Conservation (phyloP, 176 grass and related monocot species). For the Triticum timopheevii region DNA sequence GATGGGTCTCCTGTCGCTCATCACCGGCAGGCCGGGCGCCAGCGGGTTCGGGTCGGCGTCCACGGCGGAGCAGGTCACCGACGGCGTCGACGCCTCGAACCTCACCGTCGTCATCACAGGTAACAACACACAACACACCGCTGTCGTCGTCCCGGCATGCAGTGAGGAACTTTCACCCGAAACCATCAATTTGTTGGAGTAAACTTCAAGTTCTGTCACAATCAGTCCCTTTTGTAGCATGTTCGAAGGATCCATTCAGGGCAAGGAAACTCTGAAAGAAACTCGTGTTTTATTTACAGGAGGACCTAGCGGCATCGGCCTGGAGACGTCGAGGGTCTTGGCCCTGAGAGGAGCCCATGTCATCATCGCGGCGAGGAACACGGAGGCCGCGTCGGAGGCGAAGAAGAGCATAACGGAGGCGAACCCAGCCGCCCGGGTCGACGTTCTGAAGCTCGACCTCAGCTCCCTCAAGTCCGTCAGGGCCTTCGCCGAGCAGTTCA, state of each 20-base stretch:
- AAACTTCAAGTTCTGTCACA: conserved; percentile 12
- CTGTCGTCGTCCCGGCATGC: no score
- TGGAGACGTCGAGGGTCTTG: conserved; percentile 79
- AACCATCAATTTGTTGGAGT: neutral
- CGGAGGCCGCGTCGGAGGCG: conserved; percentile 62
- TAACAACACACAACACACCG: conserved; percentile 8
- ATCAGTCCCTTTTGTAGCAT: neutral
- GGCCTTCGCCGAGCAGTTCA: conserved; percentile 59
- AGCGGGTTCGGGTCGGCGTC: conserved; percentile 73
- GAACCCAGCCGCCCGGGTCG: conserved; percentile 50
- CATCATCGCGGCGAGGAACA: conserved; percentile 88
- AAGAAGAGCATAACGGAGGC: conserved; percentile 50
- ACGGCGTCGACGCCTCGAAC: conserved; percentile 51
- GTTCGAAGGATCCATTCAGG: neutral
- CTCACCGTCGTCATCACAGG: conserved; percentile 84
- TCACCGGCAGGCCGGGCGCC: conserved; percentile 64
- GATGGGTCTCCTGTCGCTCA: conserved; percentile 68
- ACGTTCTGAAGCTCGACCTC: conserved; percentile 75
- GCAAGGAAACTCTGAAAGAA: neutral
- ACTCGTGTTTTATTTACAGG: conserved; percentile 31
- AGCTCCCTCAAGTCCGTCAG: conserved; percentile 79
- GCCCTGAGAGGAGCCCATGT: conserved; percentile 80
- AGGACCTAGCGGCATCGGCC: conserved; percentile 78
- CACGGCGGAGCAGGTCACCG: conserved; percentile 84
- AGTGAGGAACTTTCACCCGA: neutral